Evolutionary conservation across 1,139 yeast genomes (phyloP).

Genomic region (Taiozyma sp.): DNA sequence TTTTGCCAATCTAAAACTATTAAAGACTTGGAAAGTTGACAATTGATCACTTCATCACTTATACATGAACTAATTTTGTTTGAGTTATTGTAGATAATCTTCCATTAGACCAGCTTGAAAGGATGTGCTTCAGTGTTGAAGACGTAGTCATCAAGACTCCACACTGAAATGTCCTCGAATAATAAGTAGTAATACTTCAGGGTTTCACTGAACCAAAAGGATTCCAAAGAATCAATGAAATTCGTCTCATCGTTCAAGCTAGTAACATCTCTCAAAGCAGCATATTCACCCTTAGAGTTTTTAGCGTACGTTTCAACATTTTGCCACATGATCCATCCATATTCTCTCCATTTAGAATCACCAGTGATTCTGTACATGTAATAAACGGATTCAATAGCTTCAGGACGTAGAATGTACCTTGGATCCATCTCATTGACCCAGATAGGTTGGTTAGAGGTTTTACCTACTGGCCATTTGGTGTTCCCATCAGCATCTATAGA

Average conservation of each 20-base stretch:
- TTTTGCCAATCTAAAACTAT: conserved; percentile 39
- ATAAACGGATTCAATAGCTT: conserved; percentile 71
- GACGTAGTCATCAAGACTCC: conserved; percentile 66
- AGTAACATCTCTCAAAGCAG: conserved; percentile 53
- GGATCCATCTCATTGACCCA: conserved; percentile 39
- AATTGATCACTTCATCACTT: not conserved
- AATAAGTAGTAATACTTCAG: conserved; percentile 69
- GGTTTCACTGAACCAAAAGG: conserved; percentile 81
- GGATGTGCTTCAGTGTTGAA: conserved; percentile 84
- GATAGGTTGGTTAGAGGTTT: conserved; percentile 25
- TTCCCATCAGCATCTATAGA: conserved; percentile 1
- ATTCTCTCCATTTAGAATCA: conserved; percentile 61
- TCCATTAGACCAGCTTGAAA: conserved; percentile 33
- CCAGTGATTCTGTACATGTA: conserved; percentile 75
- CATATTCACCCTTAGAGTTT: conserved; percentile 33
- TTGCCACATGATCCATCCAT: conserved; percentile 65
- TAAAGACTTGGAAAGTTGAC: conserved; percentile 36
- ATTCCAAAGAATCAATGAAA: conserved; percentile 47
- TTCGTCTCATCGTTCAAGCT: conserved; percentile 20
- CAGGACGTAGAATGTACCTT: conserved; percentile 64
- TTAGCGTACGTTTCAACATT: conserved; percentile 44
- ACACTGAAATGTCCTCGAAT: conserved; percentile 54
- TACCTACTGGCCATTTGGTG: conserved; percentile 11
- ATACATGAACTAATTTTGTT: not conserved
- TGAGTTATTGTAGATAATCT: not conserved